Percentiles rank a stretch among this genome's conserved stretches.
Conservation (phyloP, 441 rosid genomes). For the Brassica balearica region DNA sequence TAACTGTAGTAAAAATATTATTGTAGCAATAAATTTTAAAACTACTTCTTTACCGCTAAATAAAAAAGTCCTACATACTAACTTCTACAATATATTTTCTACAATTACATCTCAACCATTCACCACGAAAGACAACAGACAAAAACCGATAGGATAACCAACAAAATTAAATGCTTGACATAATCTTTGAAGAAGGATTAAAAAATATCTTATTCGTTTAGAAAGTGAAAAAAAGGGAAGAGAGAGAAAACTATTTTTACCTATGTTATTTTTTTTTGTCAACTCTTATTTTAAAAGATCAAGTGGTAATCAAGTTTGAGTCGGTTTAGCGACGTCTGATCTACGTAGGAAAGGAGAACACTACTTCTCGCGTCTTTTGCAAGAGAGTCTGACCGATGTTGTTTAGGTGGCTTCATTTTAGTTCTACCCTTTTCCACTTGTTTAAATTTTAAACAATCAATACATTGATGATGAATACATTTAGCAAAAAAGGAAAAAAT, state of each 20-base stretch:
- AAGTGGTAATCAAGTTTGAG: background rate
- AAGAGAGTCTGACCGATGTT: background rate
- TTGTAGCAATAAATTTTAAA: too few relatives aligned
- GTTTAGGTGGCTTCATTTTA: background rate
- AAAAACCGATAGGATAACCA: background rate
- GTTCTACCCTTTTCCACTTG: background rate
- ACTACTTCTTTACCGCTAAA: too few relatives aligned
- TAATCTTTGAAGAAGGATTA: background rate
- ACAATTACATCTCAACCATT: too few relatives aligned
- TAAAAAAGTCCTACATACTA: too few relatives aligned
- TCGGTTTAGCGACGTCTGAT: background rate
- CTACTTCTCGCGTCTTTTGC: background rate
- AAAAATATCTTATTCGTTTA: too few relatives aligned
- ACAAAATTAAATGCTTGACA: background rate
- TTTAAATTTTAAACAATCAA: background rate
- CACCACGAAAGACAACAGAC: background rate
- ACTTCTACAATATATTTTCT: too few relatives aligned
- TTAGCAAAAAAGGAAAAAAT: background rate
- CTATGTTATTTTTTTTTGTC: background rate
- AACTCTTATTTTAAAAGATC: background rate
- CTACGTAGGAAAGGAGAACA: background rate
- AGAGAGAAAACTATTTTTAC: background rate
- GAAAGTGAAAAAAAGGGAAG: background rate
- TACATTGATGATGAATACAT: background rate
- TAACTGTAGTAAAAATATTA: too few relatives aligned